A percentile compares a stretch with the other conserved stretches of the same genome.
Evolutionary conservation across 495 filamentous ascomycete genomes (phyloP).

Genomic region (Neurospora pannonica): DNA sequence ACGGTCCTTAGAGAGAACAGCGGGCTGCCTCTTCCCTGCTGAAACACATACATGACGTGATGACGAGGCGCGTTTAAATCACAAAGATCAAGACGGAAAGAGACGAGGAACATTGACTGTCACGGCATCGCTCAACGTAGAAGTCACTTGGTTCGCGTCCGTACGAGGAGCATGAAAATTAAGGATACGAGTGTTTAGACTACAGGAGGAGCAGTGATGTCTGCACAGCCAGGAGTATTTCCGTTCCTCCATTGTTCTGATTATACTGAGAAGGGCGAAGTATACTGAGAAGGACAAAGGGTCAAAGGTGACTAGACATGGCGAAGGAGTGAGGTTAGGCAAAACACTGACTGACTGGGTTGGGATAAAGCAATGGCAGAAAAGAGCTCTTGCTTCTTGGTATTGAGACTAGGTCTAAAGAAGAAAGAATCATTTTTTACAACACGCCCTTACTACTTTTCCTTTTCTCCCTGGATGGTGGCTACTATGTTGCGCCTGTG

Average conservation of each 20-base stretch:
- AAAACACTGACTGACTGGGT: not conserved
- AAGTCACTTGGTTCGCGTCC: not conserved
- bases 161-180: not conserved
- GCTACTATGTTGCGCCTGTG: constrained; percentile 78
- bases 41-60: not conserved
- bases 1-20: constrained; percentile 8
- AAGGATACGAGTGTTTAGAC: not conserved
- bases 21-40: not conserved
- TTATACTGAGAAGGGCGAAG: not conserved
- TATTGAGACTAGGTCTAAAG: not conserved
- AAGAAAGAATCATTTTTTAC: constrained; percentile 8
- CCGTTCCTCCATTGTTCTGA: not conserved
- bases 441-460: not conserved
- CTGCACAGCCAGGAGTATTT: not conserved
- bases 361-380: not conserved
- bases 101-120: not conserved
- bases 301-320: not conserved
- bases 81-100: not conserved
- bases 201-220: not conserved
- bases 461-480: constrained; percentile 89
- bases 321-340: not conserved
- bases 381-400: not conserved
- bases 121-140: not conserved
- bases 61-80: not conserved
- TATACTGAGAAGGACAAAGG: not conserved